A percentile compares a stretch with the other conserved stretches of the same genome.
Evolutionary conservation across 495 filamentous ascomycete species (phyloP).

Genomic region (Arthonia radiata): DNA sequence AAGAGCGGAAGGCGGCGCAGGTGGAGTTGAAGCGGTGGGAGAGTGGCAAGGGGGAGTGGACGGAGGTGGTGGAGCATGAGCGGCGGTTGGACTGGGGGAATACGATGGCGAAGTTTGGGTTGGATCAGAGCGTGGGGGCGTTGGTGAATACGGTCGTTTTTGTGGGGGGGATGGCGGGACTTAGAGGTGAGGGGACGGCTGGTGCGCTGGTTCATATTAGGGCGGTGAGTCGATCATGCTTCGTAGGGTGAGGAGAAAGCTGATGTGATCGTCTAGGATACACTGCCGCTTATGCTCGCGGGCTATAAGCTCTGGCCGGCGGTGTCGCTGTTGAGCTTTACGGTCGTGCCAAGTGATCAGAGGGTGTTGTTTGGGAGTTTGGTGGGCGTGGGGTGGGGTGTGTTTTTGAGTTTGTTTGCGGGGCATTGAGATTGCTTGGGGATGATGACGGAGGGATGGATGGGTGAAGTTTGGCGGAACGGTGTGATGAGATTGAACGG

Average conservation of each 20-base stretch:
- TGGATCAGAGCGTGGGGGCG: constrained; percentile 63
- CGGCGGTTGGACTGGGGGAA: no score
- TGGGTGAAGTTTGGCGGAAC: no score
- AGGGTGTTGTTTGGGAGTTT: constrained; percentile 54
- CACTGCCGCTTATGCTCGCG: constrained; percentile 43
- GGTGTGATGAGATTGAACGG: no score
- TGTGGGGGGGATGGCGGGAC: constrained; percentile 28
- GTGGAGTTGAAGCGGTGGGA: constrained; percentile 28
- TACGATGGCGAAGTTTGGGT: constrained; percentile 51
- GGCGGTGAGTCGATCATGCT: constrained; percentile 12
- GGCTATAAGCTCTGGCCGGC: constrained; percentile 64
- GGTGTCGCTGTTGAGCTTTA: constrained; percentile 59
- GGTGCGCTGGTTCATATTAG: constrained; percentile 14
- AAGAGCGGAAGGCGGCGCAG: constrained; percentile 17
- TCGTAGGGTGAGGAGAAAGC: constrained; percentile 1
- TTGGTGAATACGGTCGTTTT: constrained; percentile 59
- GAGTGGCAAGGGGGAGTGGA: constrained; percentile 26
- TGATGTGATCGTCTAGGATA: constrained; percentile 24
- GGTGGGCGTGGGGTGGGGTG: constrained; percentile 64
- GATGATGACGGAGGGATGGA: no score
- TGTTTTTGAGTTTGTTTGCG: constrained; percentile 43
- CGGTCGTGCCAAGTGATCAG: constrained; percentile 49
- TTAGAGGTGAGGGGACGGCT: constrained; percentile 18
- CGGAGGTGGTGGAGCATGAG: no score
- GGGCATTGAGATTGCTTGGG: no score